Percentiles rank a stretch among this genome's conserved stretches.
Conservation (phyloP, 2,329 filamentous ascomycete species). For the Epichloe aotearoae region DNA sequence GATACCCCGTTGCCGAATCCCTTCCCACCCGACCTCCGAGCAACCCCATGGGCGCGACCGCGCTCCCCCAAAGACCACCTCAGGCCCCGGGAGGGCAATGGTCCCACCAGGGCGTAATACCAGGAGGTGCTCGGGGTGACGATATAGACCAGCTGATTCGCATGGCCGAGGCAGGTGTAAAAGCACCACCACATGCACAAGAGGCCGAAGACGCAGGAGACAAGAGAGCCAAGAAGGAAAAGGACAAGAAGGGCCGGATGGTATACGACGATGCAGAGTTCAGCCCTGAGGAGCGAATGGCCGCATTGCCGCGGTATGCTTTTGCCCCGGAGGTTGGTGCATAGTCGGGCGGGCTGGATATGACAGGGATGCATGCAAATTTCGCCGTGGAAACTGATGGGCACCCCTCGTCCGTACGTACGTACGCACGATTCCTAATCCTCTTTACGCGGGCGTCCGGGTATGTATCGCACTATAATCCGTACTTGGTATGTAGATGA, state of each 20-base stretch:
- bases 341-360: not conserved
- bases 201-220: slow-evolving; percentile 35
- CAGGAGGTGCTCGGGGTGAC: slow-evolving; percentile 28
- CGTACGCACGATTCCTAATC: too few relatives aligned
- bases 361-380: too few relatives aligned
- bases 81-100: slow-evolving; percentile 17
- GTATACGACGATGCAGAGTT: slow-evolving; percentile 69
- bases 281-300: slow-evolving; percentile 86
- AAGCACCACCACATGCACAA: slow-evolving; percentile 26
- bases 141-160: slow-evolving; percentile 54
- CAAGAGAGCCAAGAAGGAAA: slow-evolving; percentile 54
- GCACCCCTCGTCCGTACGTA: too few relatives aligned
- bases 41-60: slow-evolving; percentile 23
- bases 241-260: slow-evolving; percentile 56
- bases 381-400: too few relatives aligned
- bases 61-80: slow-evolving; percentile 31
- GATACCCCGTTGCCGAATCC: slow-evolving; percentile 24
- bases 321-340: slow-evolving; percentile 24
- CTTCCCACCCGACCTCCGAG: slow-evolving; percentile 34
- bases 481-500: not conserved
- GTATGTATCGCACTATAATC: not conserved
- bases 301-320: slow-evolving; percentile 61
- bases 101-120: slow-evolving; percentile 6
- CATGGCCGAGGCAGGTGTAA: slow-evolving; percentile 49
- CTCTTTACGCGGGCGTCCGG: not conserved